Evolutionary conservation across 1,284 basidiomycete genomes (phyloP).

Genomic region (Leccinum subfulvum): DNA sequence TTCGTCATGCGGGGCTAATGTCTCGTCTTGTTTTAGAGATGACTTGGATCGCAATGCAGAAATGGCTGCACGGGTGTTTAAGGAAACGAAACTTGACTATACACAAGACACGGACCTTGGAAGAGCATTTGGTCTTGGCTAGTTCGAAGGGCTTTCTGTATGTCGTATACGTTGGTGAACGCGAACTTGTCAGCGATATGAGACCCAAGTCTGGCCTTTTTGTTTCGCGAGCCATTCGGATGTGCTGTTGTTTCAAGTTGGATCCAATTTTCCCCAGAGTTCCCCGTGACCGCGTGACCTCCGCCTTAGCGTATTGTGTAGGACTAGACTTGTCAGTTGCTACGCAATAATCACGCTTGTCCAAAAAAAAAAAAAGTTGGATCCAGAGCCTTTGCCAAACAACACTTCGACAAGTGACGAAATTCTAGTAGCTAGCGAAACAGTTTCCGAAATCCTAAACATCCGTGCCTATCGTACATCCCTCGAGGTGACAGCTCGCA

Average conservation of each 20-base stretch:
- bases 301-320: too few species aligned
- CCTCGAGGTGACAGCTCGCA: neutral
- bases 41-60: slow-evolving; percentile 39
- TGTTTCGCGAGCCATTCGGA: slow-evolving; percentile 5
- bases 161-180: slow-evolving; percentile 26
- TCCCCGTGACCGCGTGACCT: too few species aligned
- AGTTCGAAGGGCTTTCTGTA: slow-evolving; percentile 21
- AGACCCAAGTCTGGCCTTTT: slow-evolving; percentile 16
- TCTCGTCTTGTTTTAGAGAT: slow-evolving; percentile 26
- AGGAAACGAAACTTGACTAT: neutral
- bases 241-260: slow-evolving; percentile 17
- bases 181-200: slow-evolving; percentile 1
- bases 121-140: slow-evolving; percentile 24
- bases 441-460: neutral
- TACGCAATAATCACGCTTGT: too few species aligned
- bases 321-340: too few species aligned
- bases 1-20: slow-evolving; percentile 46
- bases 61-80: slow-evolving; percentile 37
- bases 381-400: slow-evolving; percentile 31
- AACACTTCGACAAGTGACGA: neutral
- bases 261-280: too few species aligned
- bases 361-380: slow-evolving; percentile 7
- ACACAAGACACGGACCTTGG: slow-evolving; percentile 23
- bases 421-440: neutral
- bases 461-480: neutral